A percentile compares a stretch with the other conserved stretches of the same genome.
phyloP scores from a whole-genome alignment of 2,329 filamentous ascomycete species.

The Scedosporium minutisporum region DNA sequence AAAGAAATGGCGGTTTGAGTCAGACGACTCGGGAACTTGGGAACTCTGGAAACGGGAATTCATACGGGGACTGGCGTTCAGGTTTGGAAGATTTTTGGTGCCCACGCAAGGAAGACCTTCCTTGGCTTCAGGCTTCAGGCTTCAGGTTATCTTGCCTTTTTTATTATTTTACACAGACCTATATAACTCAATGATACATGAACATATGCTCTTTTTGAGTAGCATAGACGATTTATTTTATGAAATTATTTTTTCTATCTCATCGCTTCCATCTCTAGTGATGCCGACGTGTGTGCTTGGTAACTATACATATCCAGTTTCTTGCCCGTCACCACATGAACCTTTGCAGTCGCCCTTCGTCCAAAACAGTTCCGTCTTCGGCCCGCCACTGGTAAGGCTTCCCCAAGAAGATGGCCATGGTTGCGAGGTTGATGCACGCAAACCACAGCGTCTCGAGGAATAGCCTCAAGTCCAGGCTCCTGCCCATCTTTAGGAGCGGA shows the following conservation, averaged over 20 bases:
- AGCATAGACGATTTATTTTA: conserved; percentile 5
- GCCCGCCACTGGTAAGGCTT: conserved; percentile 58
- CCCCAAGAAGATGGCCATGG: conserved; percentile 62
- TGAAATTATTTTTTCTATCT: not conserved
- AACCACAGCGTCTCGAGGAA: conserved; percentile 61
- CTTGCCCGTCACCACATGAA: conserved; percentile 62
- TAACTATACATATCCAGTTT: not conserved
- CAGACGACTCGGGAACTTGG: not conserved
- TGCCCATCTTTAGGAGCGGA: conserved; percentile 8
- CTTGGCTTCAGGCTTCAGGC: not conserved
- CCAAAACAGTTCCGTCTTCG: conserved; percentile 40
- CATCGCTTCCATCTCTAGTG: not conserved
- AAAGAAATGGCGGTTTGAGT: not conserved
- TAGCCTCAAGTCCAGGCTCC: conserved; percentile 35
- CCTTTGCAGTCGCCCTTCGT: conserved; percentile 53
- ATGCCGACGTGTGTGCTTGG: not conserved
- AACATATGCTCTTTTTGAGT: conserved; percentile 6
- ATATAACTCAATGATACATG: conserved; percentile 1
- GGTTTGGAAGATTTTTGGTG: not conserved
- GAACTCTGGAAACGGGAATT: not conserved
- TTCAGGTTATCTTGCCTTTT: not conserved
- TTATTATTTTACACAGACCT: not conserved
- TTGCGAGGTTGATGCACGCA: conserved; percentile 50
- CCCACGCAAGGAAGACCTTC: not conserved
- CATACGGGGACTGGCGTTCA: conserved; percentile 1